These are phyloP conservation scores for Macadamia integrifolia DNA, from an alignment of 164 flowering plant genomes.

Conservation along the genomic window DNA sequence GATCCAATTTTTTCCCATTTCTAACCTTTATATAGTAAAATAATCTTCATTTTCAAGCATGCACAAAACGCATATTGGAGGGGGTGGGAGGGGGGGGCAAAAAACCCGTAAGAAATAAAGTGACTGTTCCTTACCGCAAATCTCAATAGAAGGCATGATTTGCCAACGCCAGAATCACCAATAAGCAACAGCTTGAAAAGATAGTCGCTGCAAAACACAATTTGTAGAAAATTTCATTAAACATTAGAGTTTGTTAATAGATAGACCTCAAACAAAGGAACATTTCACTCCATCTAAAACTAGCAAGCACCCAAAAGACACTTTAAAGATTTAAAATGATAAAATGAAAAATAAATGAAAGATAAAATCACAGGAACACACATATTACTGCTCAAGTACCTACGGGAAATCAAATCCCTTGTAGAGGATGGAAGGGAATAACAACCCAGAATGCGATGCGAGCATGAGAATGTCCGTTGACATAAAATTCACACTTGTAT, in stretches of 20 bases:
- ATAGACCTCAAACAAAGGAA: background rate
- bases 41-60: too few species aligned
- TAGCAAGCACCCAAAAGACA: background rate
- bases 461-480: too few species aligned
- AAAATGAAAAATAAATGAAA: background rate
- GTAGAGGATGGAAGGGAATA: too few species aligned
- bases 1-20: too few species aligned
- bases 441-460: too few species aligned
- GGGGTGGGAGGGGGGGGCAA: too few species aligned
- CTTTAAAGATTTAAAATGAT: background rate
- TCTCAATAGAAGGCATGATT: constrained; percentile 38
- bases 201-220: constrained; percentile 29
- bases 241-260: background rate
- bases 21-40: too few species aligned
- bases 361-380: too few species aligned
- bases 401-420: too few species aligned
- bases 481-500: too few species aligned
- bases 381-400: too few species aligned
- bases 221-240: background rate
- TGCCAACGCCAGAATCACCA: constrained; percentile 43
- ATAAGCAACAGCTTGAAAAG: constrained; percentile 41
- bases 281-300: background rate
- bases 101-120: background rate
- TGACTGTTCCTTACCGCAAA: constrained; percentile 28
- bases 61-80: background rate